Base-by-base conservation (phyloP, 2,329 filamentous ascomycete species). In the Phialophora macrospora region DNA sequence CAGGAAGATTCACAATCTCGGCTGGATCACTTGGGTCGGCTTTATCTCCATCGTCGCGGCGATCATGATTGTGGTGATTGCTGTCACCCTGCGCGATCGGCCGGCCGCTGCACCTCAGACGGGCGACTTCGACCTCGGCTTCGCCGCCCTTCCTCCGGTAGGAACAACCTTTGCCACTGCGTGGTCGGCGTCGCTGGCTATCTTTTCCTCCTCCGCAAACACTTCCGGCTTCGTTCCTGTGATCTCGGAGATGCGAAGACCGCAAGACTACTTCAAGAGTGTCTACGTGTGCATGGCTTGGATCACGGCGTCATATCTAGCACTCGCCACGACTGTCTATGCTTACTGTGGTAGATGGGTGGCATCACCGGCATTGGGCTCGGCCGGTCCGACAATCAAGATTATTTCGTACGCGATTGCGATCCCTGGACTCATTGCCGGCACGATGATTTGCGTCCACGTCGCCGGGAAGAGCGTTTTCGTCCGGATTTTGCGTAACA, bases 1-100 rank as follows among this genome's bases (percentile, higher is more conserved):
- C 17, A 73, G 74, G 11, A 64, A 60, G 30, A 32, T 64, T 38
- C 55, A 60, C 48, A 48, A 46, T 41, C 24, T 66, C 62, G 85
- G 83, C 3, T 88, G 84, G 84, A 75, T 89, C 49, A 87, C 85
- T 0, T 89, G 85, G 82, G 81, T 80, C 12, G 87, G 87, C 0
- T 88, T 60, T 78, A 75, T 5, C 74, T 79, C 1, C 74, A 73
- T 26, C 73, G 72, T 34, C 72, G 77, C 34, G 73, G 73, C 24
- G 76, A 73, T 73, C 70, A 77, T 20, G 76, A 77, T 8, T 77
- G 77, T 77, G 63, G 77, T 44, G 34, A 41, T 41, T 17, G 34
- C 34, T 4, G 34, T 41, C 34, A 41, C 34, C 1, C 34, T 41
- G 3, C 34, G 34, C 34, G 34, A 41, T 6, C 34, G 34, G 5